These are phyloP conservation scores for Solanum megistacrolobum DNA, from an alignment of 257 asterid species.

Conservation along the genomic window DNA sequence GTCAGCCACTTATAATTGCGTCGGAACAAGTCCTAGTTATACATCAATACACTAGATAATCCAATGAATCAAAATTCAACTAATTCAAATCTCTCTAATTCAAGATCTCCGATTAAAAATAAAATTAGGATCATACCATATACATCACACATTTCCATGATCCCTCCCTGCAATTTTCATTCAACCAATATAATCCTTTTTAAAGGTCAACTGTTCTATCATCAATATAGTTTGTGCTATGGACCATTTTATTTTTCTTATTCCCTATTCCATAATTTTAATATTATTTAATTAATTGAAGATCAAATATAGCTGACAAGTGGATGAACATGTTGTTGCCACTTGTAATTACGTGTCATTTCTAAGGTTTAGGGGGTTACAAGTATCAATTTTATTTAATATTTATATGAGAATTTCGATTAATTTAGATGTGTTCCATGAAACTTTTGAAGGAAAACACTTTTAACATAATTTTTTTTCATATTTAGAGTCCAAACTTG, in stretches of 20 bases:
- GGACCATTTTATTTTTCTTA: background rate
- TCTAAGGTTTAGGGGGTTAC: background rate
- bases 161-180: background rate
- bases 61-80: background rate
- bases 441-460: accelerated
- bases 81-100: background rate
- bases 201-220: background rate
- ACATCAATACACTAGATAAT: too few relatives aligned
- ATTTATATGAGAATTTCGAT: accelerated
- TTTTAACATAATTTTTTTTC: too few relatives aligned
- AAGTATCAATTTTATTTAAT: background rate
- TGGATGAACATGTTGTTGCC: background rate
- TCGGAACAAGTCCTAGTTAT: too few relatives aligned
- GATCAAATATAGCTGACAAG: background rate
- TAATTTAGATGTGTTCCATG: too few relatives aligned
- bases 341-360: background rate
- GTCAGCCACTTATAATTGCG: too few relatives aligned
- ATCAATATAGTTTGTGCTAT: background rate
- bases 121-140: background rate
- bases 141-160: background rate
- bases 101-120: background rate
- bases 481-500: too few relatives aligned
- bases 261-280: background rate
- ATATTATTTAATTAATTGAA: background rate
- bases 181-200: background rate